Evolutionary conservation across 73 alveolate genomes (phyloP), one percentile per base, ranked within the genome.

Genomic region (Diophrys appendiculata): DNA sequence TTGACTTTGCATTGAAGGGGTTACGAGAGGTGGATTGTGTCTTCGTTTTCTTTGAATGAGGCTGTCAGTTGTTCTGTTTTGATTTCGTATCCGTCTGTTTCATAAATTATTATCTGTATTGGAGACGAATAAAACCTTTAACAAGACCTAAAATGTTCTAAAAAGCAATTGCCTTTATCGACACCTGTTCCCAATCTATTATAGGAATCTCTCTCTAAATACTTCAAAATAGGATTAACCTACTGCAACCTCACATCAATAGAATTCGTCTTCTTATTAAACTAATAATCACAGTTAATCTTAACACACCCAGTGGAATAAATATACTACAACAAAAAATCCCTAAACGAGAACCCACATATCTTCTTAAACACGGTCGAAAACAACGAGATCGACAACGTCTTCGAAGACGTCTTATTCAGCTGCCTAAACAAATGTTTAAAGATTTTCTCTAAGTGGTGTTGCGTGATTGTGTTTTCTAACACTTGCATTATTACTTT

Each of bases 11-110:
- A 29, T 30, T 83, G 26, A 64, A 88, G 75, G 22, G 95, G 91
- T 22, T 77, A 64, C 24, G 79, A 77, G 33, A 83, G 72, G 8
- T 28, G 24, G 32, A 84, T 65, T 25, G 55, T 8, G 23, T 82
- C 34, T 31, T 72, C 71, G 0, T 82, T 77, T 18, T 72, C 64
- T 29, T 83, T 80, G 14, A 88, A 64, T 31, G 67, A 67, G 80
- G 84, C 74, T 28, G 77, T 75, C 25, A 74, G 77, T 68, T 76
- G 54, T 69, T 77, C 71, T 25, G 87, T 72, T 27, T 78, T 52
- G 29, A 83, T 88, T 31, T 86, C 91, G 11, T 81, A 78, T 22
- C 95, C 95, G 68, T 88, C 95, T 5, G 95, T 88, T 52, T 83
- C 80, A 65, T 84, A 88, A 22, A 86, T 72, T 81, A 80, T 80